phyloP scores from a whole-genome alignment of 2,329 filamentous ascomycete species.

The Talaromyces sp. region DNA sequence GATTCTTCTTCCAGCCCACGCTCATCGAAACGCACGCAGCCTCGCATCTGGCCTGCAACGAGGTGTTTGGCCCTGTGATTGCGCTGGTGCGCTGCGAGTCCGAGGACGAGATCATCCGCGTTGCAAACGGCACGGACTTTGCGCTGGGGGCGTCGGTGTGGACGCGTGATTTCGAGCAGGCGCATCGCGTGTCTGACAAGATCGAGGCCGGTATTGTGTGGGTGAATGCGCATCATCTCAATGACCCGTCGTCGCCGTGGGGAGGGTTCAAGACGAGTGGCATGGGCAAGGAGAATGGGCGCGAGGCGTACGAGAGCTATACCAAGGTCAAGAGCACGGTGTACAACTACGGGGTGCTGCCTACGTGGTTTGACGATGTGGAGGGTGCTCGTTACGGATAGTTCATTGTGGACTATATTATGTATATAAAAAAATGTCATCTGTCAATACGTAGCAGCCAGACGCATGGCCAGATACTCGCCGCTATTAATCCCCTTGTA shows the following conservation, averaged over 20 bases:
- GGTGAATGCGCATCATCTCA: slow-evolving; percentile 59
- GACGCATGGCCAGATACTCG: slow-evolving; percentile 72
- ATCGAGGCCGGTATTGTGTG: slow-evolving; percentile 48
- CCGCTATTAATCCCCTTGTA: slow-evolving; percentile 73
- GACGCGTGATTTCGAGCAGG: slow-evolving; percentile 47
- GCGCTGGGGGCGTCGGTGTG: slow-evolving; percentile 49
- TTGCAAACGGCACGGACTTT: slow-evolving; percentile 49
- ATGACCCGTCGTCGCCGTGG: slow-evolving; percentile 68
- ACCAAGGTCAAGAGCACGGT: slow-evolving; percentile 41
- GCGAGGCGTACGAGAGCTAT: slow-evolving; percentile 58
- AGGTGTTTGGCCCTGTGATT: slow-evolving; percentile 51
- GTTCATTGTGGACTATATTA: neutral
- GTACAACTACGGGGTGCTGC: slow-evolving; percentile 60
- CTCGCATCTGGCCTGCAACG: slow-evolving; percentile 28
- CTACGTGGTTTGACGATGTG: slow-evolving; percentile 63
- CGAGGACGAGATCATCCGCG: slow-evolving; percentile 42
- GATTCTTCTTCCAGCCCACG: slow-evolving; percentile 47
- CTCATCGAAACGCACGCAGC: slow-evolving; percentile 31
- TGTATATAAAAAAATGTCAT: neutral
- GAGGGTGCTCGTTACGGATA: slow-evolving; percentile 57
- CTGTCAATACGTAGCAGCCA: slow-evolving; percentile 65
- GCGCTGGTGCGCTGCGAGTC: slow-evolving; percentile 44
- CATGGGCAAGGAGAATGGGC: slow-evolving; percentile 67
- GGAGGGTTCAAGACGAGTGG: slow-evolving; percentile 62
- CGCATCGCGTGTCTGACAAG: slow-evolving; percentile 41